Evolutionary conservation across 2,329 filamentous ascomycete species (phyloP).

Genomic region (Harringtonia lauricola): DNA sequence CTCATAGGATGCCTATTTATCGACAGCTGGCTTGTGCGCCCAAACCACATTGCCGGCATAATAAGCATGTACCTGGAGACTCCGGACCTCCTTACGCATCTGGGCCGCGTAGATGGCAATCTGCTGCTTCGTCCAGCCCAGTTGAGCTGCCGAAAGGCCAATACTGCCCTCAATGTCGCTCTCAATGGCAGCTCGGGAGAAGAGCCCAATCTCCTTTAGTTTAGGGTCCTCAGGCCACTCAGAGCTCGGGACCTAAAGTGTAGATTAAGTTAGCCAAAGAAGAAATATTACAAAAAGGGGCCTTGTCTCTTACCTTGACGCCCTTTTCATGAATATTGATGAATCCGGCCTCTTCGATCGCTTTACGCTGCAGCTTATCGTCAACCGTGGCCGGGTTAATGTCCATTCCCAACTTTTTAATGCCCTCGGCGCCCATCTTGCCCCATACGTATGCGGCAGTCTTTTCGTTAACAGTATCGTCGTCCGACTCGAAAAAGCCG

Average conservation of each 20-base stretch:
- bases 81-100: slow-evolving; percentile 9
- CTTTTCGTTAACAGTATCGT: slow-evolving; percentile 11
- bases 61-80: slow-evolving; percentile 7
- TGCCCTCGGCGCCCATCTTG: background rate
- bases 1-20: no score
- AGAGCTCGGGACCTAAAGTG: slow-evolving; percentile 17
- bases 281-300: no score
- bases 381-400: background rate
- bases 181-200: slow-evolving; percentile 5
- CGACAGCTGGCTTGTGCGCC: slow-evolving; percentile 13
- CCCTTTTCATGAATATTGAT: background rate
- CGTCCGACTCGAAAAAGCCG: slow-evolving; percentile 14
- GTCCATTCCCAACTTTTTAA: background rate
- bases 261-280: background rate
- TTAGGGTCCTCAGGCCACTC: slow-evolving; percentile 22
- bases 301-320: background rate
- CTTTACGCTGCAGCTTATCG: background rate
- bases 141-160: slow-evolving; percentile 6
- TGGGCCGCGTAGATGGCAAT: slow-evolving; percentile 9
- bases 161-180: slow-evolving; percentile 10
- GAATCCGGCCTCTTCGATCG: background rate
- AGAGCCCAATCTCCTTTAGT: slow-evolving; percentile 16
- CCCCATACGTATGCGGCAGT: slow-evolving; percentile 15
- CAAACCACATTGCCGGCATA: slow-evolving; percentile 7
- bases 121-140: slow-evolving; percentile 11